Evolutionary conservation across 163 green algal species (phyloP), one percentile per base, ranked within the genome.

Genomic region (Chlorella variabilis): DNA sequence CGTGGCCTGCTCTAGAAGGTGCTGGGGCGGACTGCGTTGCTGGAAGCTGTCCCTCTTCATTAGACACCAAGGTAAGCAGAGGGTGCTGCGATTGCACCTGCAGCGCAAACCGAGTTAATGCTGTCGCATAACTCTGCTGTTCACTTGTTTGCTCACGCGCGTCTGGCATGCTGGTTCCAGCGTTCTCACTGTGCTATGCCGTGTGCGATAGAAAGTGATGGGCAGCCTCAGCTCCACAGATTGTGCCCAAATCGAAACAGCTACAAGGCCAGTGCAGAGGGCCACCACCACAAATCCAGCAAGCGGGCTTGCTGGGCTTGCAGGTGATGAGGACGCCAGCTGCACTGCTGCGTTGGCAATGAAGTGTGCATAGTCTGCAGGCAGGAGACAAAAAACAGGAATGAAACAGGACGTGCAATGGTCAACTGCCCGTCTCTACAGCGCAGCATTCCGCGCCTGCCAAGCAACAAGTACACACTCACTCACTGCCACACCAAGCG

Each of bases 401-500:
- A 20, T 1, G 66, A 13, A 4, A 54, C 25, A 25, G 31, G 31
- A 48, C 15, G 9, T 27, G 4, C n/a, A 70, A 45, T n/a, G 62
- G 29, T 3, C 6, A 70, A 29, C 62, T 3, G 17, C 11, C 33
- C 62, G 56, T 6, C 21, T 6, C 23, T 9, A n/a, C 6, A 65
- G 56, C 18, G 56, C 56, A 31, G 21, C n/a, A 31, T 65, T n/a
- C 18, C 9, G 56, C 56, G 25, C 17, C 21, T 15, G 6, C 7
- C 9, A 9, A 65, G 56, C 7, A 21, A 58, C 36, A 75, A 8
- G 63, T 9, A 6, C 63, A 11, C 17, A 74, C 77, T 83, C 49
- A 83, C 77, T 76, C 3, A 68, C 34, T 3, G 77, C 77, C 2
- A 77, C 49, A 5, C 77, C 77, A 25, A 76, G 45, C 0, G 61